Evolutionary conservation across 768 basidiomycete species (phyloP), one percentile per base, ranked within the genome.

Genomic region (Tricholoma hemisulphureum): DNA sequence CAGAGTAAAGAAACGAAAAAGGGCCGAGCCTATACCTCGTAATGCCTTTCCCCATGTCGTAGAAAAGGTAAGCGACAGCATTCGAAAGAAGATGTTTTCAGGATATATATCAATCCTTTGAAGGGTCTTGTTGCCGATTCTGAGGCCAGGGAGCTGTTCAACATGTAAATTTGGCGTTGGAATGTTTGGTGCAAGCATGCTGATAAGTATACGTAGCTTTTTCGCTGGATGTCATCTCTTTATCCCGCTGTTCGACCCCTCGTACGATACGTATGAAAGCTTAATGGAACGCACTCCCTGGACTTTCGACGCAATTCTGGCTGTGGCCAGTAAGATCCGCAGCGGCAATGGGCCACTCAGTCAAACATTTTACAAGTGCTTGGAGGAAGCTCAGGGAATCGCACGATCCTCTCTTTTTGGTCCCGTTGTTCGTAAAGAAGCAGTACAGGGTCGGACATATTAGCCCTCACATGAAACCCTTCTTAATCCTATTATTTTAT

Each of bases 181-280:
- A 51, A 66, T 61, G 65, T 67, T 66, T 66, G 58, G 59, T 35
- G 56, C 61, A 56, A 58, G 70, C 65, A 69, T 64, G 63, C 65
- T 69, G 71, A 72, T 74, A 66, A 71, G 71, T 70, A 69, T 69
- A 68, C 68, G 60, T 78, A 94, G 92, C 68, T 98, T 96, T 80
- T 96, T 96, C 78, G 88, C 91, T 57, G 95, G 95, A 50, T 97
- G 94, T 75, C 91, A 97, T 77, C 83, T 95, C 70, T 98, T 97
- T 80, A 93, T 97, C 63, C 95, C 95, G 48, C 80, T 97, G 60
- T 97, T 95, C 78, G 94, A 97, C 75, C 90, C 92, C 29, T 76
- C 79, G 58, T 96, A 94, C 74, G 95, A 98, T 79, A 93, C 92
- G 14, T 95, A 91, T 76, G 95, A 96, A 70, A 86, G 87, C 63